A percentile compares a stretch with the other conserved stretches of the same genome.
Evolutionary conservation across 2,329 filamentous ascomycete species (phyloP).

Genomic region (Dothistroma septosporum): DNA sequence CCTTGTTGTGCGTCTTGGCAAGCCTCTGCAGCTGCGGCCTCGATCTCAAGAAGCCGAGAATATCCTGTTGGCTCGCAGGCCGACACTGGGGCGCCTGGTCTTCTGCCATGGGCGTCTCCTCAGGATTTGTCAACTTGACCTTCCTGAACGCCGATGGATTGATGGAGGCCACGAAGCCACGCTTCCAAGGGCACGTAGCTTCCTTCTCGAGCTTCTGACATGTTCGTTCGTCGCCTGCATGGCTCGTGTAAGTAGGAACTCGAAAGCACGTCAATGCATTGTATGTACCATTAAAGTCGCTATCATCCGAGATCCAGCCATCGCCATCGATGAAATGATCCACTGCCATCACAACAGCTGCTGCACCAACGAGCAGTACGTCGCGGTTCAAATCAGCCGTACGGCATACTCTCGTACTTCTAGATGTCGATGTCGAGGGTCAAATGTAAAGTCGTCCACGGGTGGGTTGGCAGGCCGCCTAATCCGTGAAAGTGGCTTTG

Average conservation of each 20-base stretch:
- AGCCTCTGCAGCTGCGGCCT: slow-evolving; percentile 19
- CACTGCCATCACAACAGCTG: not conserved
- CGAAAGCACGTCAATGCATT: not conserved
- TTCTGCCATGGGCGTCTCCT: not conserved
- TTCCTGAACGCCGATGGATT: slow-evolving; percentile 5
- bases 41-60: slow-evolving; percentile 20
- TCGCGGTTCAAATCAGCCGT: not conserved
- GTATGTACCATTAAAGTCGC: slow-evolving; percentile 42
- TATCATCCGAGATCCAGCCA: slow-evolving; percentile 39
- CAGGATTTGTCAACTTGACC: not conserved
- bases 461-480: no score
- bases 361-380: not conserved
- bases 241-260: not conserved
- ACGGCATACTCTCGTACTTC: no score
- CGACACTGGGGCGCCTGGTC: not conserved
- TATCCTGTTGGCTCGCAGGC: slow-evolving; percentile 1
- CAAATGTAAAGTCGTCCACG: no score
- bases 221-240: slow-evolving; percentile 13
- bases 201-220: slow-evolving; percentile 7
- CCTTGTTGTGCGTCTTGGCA: slow-evolving; percentile 3
- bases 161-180: slow-evolving; percentile 8
- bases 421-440: no score
- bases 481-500: not conserved
- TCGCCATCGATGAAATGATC: slow-evolving; percentile 9
- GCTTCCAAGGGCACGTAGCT: slow-evolving; percentile 3